Evolutionary conservation across 2,329 filamentous ascomycete species (phyloP).

Genomic region (Xylariaceae sp.): DNA sequence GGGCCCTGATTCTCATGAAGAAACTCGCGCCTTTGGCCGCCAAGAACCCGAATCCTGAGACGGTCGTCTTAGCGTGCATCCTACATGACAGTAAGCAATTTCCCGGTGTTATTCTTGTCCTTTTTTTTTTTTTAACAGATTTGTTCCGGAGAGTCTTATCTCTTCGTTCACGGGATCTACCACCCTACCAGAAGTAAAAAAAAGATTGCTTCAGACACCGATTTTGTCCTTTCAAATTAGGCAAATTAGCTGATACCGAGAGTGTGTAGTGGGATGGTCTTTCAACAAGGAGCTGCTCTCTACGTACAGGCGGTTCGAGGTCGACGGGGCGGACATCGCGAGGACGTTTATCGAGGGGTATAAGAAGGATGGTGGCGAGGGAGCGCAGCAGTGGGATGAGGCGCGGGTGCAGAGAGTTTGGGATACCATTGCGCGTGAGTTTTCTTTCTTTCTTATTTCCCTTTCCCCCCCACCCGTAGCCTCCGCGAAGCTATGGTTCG

Average conservation of each 20-base stretch:
- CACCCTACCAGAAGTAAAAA: no score
- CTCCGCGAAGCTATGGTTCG: no score
- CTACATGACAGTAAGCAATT: conserved; percentile 34
- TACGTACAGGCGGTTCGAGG: conserved; percentile 30
- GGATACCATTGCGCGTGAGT: conserved; percentile 20
- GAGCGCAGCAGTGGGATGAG: conserved; percentile 15
- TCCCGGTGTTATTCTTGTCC: no score
- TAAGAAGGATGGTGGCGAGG: conserved; percentile 8
- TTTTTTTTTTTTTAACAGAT: no score
- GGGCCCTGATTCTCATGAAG: conserved; percentile 27
- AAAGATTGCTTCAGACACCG: no score
- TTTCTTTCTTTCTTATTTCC: neutral
- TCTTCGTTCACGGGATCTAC: no score
- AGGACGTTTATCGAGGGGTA: conserved; percentile 9
- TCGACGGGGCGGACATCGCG: conserved; percentile 32
- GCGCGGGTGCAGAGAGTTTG: conserved; percentile 20
- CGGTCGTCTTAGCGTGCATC: conserved; percentile 27
- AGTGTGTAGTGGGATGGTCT: conserved; percentile 35
- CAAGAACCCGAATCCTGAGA: conserved; percentile 21
- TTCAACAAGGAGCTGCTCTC: conserved; percentile 12
- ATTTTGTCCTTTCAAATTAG: no score
- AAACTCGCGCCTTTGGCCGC: conserved; percentile 17
- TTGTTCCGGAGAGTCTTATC: no score
- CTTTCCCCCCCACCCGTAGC: no score
- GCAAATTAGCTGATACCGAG: no score